Conservation (phyloP, 108 stramenopile species). For the Cyclotella distinguenda region DNA sequence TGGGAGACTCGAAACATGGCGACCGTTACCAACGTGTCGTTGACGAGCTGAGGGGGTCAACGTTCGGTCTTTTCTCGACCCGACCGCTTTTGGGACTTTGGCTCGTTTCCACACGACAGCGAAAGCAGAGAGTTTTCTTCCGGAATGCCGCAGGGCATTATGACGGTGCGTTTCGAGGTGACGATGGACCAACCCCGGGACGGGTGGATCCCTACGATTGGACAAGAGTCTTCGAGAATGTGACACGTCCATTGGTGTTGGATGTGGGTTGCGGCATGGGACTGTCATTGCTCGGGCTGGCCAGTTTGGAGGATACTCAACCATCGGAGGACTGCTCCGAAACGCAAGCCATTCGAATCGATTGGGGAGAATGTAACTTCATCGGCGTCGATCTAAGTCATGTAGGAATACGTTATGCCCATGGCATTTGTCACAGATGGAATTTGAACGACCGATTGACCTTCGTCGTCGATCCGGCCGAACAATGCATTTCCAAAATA, state of each 20-base stretch:
- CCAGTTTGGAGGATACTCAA: slow-evolving; percentile 1
- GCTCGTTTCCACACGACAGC: slow-evolving; percentile 69
- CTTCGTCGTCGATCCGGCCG: slow-evolving; percentile 65
- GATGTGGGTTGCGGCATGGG: slow-evolving; percentile 84
- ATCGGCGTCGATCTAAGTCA: slow-evolving; percentile 70
- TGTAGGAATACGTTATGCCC: slow-evolving; percentile 58
- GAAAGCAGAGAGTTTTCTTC: slow-evolving; percentile 59
- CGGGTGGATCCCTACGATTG: slow-evolving; percentile 33
- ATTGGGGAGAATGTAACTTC: slow-evolving; percentile 63
- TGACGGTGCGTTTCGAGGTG: slow-evolving; percentile 24
- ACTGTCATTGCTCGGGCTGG: slow-evolving; percentile 64
- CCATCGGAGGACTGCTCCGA: background rate
- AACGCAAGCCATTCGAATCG: slow-evolving; percentile 4
- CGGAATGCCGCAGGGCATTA: slow-evolving; percentile 50
- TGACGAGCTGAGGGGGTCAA: slow-evolving; percentile 21
- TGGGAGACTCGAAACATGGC: background rate
- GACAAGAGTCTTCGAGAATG: slow-evolving; percentile 48
- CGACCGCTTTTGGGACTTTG: slow-evolving; percentile 59
- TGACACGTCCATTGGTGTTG: slow-evolving; percentile 63
- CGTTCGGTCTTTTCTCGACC: slow-evolving; percentile 59
- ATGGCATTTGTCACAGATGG: slow-evolving; percentile 58
- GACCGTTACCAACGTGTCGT: slow-evolving; percentile 17
- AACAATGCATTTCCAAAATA: slow-evolving; percentile 42
- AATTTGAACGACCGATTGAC: slow-evolving; percentile 28
- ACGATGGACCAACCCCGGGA: background rate